Percentiles rank a stretch among this genome's conserved stretches.
Evolutionary conservation across 805 yeast species (phyloP).

Genomic region (Wickerhamiella musiphila): DNA sequence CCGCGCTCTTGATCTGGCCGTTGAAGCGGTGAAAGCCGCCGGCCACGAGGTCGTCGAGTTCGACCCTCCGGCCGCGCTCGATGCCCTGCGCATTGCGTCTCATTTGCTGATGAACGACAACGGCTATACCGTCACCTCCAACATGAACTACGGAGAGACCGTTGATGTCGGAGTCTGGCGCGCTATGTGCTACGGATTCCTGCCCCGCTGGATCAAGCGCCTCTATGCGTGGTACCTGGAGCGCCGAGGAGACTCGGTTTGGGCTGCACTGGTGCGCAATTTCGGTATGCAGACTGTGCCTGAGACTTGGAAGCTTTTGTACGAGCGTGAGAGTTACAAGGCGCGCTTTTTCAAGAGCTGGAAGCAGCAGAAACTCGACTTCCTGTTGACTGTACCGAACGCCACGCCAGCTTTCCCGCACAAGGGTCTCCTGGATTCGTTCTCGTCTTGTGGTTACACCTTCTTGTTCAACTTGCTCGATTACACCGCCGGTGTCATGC

Average conservation of each 20-base stretch:
- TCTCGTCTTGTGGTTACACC: constrained; percentile 34
- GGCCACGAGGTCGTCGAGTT: constrained; percentile 33
- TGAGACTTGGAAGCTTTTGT: constrained; percentile 23
- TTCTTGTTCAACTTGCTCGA: constrained; percentile 37
- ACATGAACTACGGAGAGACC: constrained; percentile 19
- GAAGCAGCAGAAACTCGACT: constrained; percentile 23
- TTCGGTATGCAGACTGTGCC: constrained; percentile 21
- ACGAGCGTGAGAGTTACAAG: constrained; percentile 23
- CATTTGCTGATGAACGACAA: constrained; percentile 24
- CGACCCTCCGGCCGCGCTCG: constrained; percentile 33
- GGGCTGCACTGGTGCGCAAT: constrained; percentile 24
- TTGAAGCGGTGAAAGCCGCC: constrained; percentile 25
- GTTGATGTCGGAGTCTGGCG: constrained; percentile 24
- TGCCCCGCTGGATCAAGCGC: constrained; percentile 22
- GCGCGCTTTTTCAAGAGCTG: constrained; percentile 19
- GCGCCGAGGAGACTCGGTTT: constrained; percentile 21
- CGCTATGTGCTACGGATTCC: constrained; percentile 17
- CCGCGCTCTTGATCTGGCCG: constrained; percentile 24
- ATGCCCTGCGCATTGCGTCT: constrained; percentile 41
- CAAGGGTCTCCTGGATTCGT: constrained; percentile 21
- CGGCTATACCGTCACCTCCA: constrained; percentile 16
- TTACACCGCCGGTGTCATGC: constrained; percentile 39
- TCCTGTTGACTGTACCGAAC: constrained; percentile 25
- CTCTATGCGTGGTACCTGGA: constrained; percentile 23
- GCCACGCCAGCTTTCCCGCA: constrained; percentile 29